Evolutionary conservation across 495 filamentous ascomycete genomes (phyloP).

Genomic region (Collariella sp.): DNA sequence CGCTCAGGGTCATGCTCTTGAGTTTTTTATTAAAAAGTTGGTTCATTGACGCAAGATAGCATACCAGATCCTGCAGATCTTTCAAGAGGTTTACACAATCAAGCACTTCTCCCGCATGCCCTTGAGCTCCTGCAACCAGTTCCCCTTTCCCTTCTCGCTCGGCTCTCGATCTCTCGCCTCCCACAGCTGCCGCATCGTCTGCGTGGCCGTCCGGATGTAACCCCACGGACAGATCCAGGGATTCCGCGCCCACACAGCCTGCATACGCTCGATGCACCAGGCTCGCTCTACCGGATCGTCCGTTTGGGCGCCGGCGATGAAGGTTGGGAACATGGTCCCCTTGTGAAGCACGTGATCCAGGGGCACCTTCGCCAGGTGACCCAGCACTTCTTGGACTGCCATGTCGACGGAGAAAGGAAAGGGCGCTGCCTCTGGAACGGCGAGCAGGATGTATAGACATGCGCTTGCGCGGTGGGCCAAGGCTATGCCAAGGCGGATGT

Average conservation of each 20-base stretch:
- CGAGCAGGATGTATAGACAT: conserved; percentile 31
- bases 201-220: conserved; percentile 35
- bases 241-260: conserved; percentile 25
- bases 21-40: too few relatives aligned
- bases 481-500: conserved; percentile 36
- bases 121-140: conserved; percentile 34
- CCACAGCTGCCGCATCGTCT: conserved; percentile 36
- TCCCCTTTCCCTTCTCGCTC: conserved; percentile 1
- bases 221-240: conserved; percentile 38
- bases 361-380: conserved; percentile 37
- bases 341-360: conserved; percentile 43
- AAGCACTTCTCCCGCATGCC: conserved; percentile 30
- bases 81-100: conserved; percentile 29
- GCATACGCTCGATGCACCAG: conserved; percentile 33
- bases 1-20: too few relatives aligned
- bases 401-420: conserved; percentile 9
- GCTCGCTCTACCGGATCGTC: conserved; percentile 22
- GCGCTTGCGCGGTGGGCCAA: conserved; percentile 39
- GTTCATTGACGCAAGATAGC: too few relatives aligned
- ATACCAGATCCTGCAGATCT: neutral
- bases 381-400: conserved; percentile 36
- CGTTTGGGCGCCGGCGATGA: conserved; percentile 46
- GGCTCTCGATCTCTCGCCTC: conserved; percentile 22
- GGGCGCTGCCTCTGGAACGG: conserved; percentile 20
- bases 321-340: conserved; percentile 50